Evolutionary conservation across 352 stramenopile genomes (phyloP).

Genomic region (Phytopythium cucurbitacearum): DNA sequence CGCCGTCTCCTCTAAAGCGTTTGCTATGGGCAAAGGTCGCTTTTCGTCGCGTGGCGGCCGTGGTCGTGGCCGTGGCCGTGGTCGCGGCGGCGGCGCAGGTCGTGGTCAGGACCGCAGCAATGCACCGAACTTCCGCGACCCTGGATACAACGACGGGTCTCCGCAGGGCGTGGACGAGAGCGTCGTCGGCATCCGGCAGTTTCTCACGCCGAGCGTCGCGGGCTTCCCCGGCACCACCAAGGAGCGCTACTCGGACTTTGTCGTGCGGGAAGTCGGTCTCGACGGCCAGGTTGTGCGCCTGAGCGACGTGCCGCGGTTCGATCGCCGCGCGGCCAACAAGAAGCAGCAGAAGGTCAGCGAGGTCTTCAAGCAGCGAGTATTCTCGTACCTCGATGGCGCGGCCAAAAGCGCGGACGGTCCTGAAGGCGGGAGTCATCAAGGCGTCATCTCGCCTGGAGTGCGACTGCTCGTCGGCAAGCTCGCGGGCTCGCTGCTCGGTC

Average conservation of each 20-base stretch:
- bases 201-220: conserved; percentile 45
- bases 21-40: neutral
- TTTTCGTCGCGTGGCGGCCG: conserved; percentile 22
- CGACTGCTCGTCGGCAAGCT: conserved; percentile 58
- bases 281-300: conserved; percentile 54
- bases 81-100: conserved; percentile 12
- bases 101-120: conserved; percentile 14
- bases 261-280: conserved; percentile 82
- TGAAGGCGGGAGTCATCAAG: conserved; percentile 9
- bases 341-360: conserved; percentile 71
- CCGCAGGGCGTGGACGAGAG: conserved; percentile 72
- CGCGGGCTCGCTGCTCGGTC: conserved; percentile 42
- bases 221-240: conserved; percentile 88
- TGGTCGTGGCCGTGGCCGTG: conserved; percentile 15
- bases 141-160: conserved; percentile 73
- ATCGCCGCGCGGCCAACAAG: conserved; percentile 12
- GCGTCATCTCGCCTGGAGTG: conserved; percentile 25
- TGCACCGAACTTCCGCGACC: conserved; percentile 38
- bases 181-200: conserved; percentile 69
- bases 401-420: conserved; percentile 11
- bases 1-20: neutral
- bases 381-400: conserved; percentile 50
- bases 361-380: conserved; percentile 74
- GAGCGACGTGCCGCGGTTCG: conserved; percentile 55
- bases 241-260: conserved; percentile 90